Conservation (phyloP, 2,329 filamentous ascomycete species). For the Penicillium sp. region DNA sequence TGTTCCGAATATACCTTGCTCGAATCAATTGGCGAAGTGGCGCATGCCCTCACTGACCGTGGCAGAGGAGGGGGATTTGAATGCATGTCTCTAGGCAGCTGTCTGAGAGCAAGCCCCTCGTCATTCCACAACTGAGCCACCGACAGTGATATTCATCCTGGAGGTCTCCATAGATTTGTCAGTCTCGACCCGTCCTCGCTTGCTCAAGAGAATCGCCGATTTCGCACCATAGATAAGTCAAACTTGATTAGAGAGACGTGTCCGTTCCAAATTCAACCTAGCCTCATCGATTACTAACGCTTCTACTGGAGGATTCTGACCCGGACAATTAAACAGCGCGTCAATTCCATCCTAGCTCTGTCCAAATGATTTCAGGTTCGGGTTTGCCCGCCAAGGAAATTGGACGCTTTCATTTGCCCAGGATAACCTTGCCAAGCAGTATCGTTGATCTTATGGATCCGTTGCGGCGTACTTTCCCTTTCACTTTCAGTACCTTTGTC, state of each 20-base stretch:
- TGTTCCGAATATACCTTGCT: background rate
- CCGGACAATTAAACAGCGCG: background rate
- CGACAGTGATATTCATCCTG: slow-evolving; percentile 1
- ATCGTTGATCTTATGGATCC: background rate
- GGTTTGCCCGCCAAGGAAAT: background rate
- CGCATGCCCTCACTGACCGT: background rate
- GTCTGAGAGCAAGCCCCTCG: background rate
- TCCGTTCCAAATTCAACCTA: background rate
- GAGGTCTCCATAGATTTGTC: background rate
- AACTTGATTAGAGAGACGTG: background rate
- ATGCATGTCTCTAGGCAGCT: background rate
- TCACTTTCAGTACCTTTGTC: slow-evolving; percentile 1
- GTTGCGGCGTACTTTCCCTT: background rate
- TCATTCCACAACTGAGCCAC: slow-evolving; percentile 10
- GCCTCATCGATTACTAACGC: background rate
- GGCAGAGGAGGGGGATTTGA: background rate
- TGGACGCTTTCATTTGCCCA: background rate
- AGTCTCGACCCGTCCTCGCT: slow-evolving; percentile 1
- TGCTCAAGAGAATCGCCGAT: background rate
- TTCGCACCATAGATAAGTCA: background rate
- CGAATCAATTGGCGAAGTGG: background rate
- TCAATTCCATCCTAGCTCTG: background rate
- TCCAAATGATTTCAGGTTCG: no score
- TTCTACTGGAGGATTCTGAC: background rate
- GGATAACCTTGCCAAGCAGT: background rate